Evolutionary conservation across 192 early-diverging fungal species (phyloP), one percentile per base, ranked within the genome.

Genomic region (Spinellus fusiger): DNA sequence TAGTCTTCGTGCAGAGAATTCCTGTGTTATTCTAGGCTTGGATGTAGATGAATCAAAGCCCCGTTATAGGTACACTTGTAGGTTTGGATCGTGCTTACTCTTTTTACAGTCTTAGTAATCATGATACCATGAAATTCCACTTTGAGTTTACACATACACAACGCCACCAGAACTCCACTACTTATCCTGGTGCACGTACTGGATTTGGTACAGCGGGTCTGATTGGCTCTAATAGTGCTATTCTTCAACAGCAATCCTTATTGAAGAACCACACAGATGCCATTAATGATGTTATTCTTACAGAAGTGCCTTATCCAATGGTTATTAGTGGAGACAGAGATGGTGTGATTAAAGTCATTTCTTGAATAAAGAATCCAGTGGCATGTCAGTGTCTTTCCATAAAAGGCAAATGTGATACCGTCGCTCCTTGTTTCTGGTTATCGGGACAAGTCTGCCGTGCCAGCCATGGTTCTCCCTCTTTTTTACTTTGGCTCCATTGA

Each of bases 241-340:
- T 74, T 9, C 26, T 65, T 0, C 76, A 83, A 54, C 83, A 84
- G 54, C 83, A 84, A 65, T 61, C 73, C n/a, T 49, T 83, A 29
- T 58, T 84, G 59, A 62, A 71, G 34, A 82, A 83, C 61, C 90
- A 91, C 62, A 66, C 88, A 53, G 90, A 92, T 73, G 79, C 84
- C 8, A 88, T 93, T 38, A 86, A 77, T 28, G 89, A 88, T 63
- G 71, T 89, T 52, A 59, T 72, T 4, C 51, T 89, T 29, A 88
- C 88, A 16, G 78, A 85, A 50, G 38, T 84, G 23, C 90, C 91
- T 0, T 84, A 82, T 65, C 84, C 82, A 54, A 87, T 93, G 86
- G 64, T 93, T 13, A 86, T 93, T 20, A 81, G 80, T 57, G 80
- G 79, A 15, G 82, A 87, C 54, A 71, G 88, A 15, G 91, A 93